Conservation (phyloP, 495 filamentous ascomycete species). For the Parachaetomium inaequale region DNA sequence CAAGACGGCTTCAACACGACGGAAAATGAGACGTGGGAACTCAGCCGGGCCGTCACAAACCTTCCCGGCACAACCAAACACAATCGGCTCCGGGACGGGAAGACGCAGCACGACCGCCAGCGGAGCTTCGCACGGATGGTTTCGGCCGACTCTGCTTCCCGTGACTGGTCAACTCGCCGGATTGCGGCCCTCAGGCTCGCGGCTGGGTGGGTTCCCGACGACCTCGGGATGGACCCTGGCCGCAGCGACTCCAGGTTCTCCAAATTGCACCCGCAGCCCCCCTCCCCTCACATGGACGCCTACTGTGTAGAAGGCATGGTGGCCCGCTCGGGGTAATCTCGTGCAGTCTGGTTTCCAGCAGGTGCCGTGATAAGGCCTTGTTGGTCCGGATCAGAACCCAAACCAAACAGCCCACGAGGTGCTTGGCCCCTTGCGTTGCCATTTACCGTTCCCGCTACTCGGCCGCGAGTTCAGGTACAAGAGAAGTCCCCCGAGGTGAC, state of each 20-base stretch:
- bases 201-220: not conserved
- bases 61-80: not conserved
- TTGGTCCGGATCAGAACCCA: not conserved
- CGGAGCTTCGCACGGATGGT: not conserved
- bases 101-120: not conserved
- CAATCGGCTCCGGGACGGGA: conserved; percentile 4
- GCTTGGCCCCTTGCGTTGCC: not conserved
- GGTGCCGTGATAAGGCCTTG: not conserved
- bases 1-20: not conserved
- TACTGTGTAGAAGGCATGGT: not conserved
- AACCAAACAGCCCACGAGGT: not conserved
- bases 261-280: conserved; percentile 8
- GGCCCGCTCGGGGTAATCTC: too few relatives aligned
- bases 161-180: not conserved
- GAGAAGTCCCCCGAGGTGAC: not conserved
- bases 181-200: not conserved
- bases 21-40: not conserved
- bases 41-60: not conserved
- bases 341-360: not conserved
- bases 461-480: not conserved
- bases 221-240: not conserved
- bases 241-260: conserved; percentile 9
- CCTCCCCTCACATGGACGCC: conserved; percentile 7
- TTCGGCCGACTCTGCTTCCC: conserved; percentile 2
- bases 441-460: not conserved